These are phyloP conservation scores for Fusarium haematococcum DNA, from an alignment of 2,329 filamentous ascomycete genomes.

Conservation along the genomic window DNA sequence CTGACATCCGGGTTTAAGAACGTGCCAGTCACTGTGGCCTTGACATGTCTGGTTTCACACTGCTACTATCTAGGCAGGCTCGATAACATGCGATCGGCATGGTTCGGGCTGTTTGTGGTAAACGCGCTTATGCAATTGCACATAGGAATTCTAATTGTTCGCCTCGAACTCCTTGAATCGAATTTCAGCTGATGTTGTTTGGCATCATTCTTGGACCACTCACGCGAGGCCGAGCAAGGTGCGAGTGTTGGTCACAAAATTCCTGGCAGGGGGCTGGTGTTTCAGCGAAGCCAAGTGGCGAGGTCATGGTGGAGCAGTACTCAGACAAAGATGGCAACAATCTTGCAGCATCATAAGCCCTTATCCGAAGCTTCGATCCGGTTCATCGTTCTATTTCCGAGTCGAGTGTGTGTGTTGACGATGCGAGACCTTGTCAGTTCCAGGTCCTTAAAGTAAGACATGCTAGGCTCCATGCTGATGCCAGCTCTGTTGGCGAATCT, in stretches of 20 bases:
- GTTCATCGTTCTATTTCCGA: neutral
- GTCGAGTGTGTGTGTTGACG: neutral
- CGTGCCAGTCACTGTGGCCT: neutral
- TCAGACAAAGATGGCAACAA: neutral
- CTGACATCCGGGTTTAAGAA: neutral
- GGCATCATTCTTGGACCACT: neutral
- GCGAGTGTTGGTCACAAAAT: neutral
- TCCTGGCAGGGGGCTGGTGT: neutral
- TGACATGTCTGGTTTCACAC: neutral
- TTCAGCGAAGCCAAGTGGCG: neutral
- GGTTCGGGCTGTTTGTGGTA: neutral
- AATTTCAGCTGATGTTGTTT: neutral
- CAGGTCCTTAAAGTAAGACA: neutral
- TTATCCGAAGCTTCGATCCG: neutral
- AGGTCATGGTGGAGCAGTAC: neutral
- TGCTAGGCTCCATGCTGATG: neutral
- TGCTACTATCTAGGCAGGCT: neutral
- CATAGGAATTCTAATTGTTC: neutral
- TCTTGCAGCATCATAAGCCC: neutral
- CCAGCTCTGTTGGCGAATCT: neutral
- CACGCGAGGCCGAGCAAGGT: neutral
- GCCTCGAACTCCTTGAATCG: neutral
- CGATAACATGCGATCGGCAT: neutral
- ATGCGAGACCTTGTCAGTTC: neutral
- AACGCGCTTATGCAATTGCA: neutral